phyloP scores from a whole-genome alignment of 495 filamentous ascomycete genomes.

The Geoglossum glabrum region DNA sequence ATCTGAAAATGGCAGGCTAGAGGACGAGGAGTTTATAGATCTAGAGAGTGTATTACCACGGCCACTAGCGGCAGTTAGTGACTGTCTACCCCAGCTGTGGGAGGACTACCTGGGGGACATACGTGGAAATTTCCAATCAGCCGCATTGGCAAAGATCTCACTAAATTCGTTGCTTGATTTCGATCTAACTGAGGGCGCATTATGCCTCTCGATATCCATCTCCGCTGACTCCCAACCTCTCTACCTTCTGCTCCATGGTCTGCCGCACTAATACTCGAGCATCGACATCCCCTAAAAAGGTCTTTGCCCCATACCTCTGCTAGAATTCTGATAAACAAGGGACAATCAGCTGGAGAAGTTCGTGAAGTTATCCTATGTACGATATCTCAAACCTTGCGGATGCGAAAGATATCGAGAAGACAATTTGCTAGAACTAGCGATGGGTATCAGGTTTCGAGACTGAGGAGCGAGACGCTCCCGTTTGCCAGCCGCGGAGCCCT shows the following conservation, averaged over 20 bases:
- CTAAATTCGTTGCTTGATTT: background rate
- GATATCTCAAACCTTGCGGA: slow-evolving; percentile 65
- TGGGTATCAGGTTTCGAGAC: slow-evolving; percentile 83
- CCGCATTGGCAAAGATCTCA: background rate
- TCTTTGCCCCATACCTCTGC: slow-evolving; percentile 56
- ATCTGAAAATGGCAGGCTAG: background rate
- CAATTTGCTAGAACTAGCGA: slow-evolving; percentile 82
- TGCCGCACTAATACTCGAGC: slow-evolving; percentile 84
- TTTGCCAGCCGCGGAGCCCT: slow-evolving; percentile 78
- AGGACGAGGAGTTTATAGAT: too few species aligned
- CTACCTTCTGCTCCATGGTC: slow-evolving; percentile 79
- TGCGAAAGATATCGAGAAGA: slow-evolving; percentile 61
- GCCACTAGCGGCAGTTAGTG: slow-evolving; percentile 64
- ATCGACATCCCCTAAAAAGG: slow-evolving; percentile 60
- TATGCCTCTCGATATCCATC: slow-evolving; percentile 86
- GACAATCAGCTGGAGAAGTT: slow-evolving; percentile 37
- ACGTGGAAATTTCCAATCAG: slow-evolving; percentile 15
- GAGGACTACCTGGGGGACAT: slow-evolving; percentile 85
- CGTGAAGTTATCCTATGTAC: slow-evolving; percentile 51
- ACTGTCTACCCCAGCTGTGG: slow-evolving; percentile 77
- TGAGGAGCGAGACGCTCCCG: slow-evolving; percentile 92
- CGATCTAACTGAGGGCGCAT: slow-evolving; percentile 13
- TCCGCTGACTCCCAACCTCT: slow-evolving; percentile 65
- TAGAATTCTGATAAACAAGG: slow-evolving; percentile 65
- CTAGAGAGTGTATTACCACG: slow-evolving; percentile 16